phyloP scores from a whole-genome alignment of 371 early-diverging fungal genomes.

The Mucor saturninus region DNA sequence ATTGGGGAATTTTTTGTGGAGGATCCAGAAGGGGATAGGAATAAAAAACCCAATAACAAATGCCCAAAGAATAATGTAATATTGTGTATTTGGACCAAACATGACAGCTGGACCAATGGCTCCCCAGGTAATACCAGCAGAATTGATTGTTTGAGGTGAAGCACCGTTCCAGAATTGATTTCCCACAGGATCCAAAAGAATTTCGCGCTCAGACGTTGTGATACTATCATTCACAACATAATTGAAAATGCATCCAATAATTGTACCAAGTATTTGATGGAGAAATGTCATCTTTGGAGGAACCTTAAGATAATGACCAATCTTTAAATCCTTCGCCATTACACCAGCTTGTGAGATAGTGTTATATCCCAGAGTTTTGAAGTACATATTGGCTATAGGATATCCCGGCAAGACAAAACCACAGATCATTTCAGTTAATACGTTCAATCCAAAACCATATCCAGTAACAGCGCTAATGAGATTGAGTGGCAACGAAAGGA shows the following conservation, averaged over 20 bases:
- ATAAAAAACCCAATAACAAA: conserved; percentile 41
- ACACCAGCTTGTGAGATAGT: conserved; percentile 58
- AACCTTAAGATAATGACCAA: conserved; percentile 79
- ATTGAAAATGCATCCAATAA: conserved; percentile 61
- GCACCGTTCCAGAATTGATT: conserved; percentile 61
- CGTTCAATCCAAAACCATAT: conserved; percentile 53
- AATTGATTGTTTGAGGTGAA: conserved; percentile 55
- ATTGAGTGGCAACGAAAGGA: conserved; percentile 43
- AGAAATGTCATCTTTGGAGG: conserved; percentile 68
- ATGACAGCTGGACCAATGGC: conserved; percentile 73
- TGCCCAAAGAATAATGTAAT: conserved; percentile 62
- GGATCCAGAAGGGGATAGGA: conserved; percentile 41
- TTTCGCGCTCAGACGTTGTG: conserved; percentile 44
- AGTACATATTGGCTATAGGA: conserved; percentile 64
- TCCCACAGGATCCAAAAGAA: conserved; percentile 45
- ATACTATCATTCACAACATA: conserved; percentile 53
- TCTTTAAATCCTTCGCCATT: conserved; percentile 65
- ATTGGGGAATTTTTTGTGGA: conserved; percentile 42
- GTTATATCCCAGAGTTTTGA: conserved; percentile 58
- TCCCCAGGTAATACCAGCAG: conserved; percentile 74
- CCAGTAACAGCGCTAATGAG: conserved; percentile 47
- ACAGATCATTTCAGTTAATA: conserved; percentile 69
- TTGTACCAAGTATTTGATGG: conserved; percentile 66
- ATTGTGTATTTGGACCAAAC: conserved; percentile 67
- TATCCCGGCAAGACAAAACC: conserved; percentile 48